Base-by-base conservation (phyloP, 352 stramenopile genomes). In the Pythium apleroticum region DNA sequence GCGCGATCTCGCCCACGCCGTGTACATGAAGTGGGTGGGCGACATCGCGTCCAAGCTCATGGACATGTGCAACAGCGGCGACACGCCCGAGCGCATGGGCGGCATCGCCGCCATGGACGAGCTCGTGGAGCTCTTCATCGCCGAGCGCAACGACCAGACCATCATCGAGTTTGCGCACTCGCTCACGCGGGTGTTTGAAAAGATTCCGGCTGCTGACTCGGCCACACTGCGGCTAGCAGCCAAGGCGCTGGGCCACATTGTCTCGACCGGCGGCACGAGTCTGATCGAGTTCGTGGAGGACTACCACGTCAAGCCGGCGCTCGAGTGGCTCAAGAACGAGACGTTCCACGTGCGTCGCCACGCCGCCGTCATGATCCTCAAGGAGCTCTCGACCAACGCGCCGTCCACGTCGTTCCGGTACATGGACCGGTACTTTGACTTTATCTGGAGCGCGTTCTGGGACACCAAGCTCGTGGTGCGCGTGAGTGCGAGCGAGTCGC, bases 391-490 rank as follows among this genome's bases (percentile, higher is more conserved):
- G 11, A 89, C 88, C 61, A 96, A 96, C 54, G 85, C 88, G 50
- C 88, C 88, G 28, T 93, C 88, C 10, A 96, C 86, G 46, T 81
- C 84, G 19, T 96, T 93, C 60, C 73, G 88, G 28, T 90, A 96
- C 76, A 91, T 96, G 80, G 88, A 96, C 65, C 87, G 83, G 63
- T 96, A 93, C 75, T 96, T 96, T 65, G 88, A 96, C 71, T 88
- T 91, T 48, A 94, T 95, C 65, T 96, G 88, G 88, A 95, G 86
- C 69, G 88, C 84, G 11, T 95, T 96, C 73, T 92, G 88, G 82
- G 88, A 96, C 75, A 68, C 77, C 10, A 91, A 88, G 58, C 60
- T 93, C 22, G 80, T 87, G 11, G 86, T 93, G 55, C 75, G 87
- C 41, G 84, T 93, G 56, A 91, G 82, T 60, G 85, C 88, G 7